Evolutionary conservation across 164 flowering plant genomes (phyloP).

Genomic region (Protea cynaroides): DNA sequence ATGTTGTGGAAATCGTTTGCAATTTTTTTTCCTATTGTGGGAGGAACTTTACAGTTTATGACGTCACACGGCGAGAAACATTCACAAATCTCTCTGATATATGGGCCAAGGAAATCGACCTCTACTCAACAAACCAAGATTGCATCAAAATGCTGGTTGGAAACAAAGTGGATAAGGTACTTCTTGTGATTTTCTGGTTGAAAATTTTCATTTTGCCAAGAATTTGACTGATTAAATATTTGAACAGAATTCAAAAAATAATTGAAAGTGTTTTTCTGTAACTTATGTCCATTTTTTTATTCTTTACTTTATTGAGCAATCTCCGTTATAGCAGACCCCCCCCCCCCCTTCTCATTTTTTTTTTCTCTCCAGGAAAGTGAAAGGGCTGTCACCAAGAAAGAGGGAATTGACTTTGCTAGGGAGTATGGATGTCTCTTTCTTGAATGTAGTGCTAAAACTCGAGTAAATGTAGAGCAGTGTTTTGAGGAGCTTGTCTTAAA

Average conservation of each 20-base stretch:
- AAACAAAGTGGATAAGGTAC: conserved; percentile 83
- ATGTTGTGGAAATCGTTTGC: not conserved
- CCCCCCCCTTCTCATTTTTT: no score
- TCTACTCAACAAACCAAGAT: conserved; percentile 79
- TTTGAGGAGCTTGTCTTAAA: conserved; percentile 81
- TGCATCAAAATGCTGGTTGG: conserved; percentile 94
- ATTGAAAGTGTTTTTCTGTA: not conserved
- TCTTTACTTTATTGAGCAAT: not conserved
- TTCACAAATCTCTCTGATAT: conserved; percentile 77
- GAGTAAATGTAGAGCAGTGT: conserved; percentile 69
- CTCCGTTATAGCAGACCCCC: not conserved
- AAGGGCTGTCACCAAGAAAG: conserved; percentile 72
- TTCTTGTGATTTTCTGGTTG: not conserved
- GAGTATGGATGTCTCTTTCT: conserved; percentile 72
- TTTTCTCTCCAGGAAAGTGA: conserved; percentile 54
- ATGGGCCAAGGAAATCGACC: conserved; percentile 81
- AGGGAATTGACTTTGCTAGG: conserved; percentile 76
- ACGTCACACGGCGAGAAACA: conserved; percentile 78
- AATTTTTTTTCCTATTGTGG: not conserved
- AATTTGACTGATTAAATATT: not conserved
- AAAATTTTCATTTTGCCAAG: not conserved
- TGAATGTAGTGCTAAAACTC: conserved; percentile 86
- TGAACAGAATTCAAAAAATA: not conserved
- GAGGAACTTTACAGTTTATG: conserved; percentile 47
- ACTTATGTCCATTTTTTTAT: not conserved